Conservation (phyloP, 352 stramenopile species). For the Globisporangium alternatum region DNA sequence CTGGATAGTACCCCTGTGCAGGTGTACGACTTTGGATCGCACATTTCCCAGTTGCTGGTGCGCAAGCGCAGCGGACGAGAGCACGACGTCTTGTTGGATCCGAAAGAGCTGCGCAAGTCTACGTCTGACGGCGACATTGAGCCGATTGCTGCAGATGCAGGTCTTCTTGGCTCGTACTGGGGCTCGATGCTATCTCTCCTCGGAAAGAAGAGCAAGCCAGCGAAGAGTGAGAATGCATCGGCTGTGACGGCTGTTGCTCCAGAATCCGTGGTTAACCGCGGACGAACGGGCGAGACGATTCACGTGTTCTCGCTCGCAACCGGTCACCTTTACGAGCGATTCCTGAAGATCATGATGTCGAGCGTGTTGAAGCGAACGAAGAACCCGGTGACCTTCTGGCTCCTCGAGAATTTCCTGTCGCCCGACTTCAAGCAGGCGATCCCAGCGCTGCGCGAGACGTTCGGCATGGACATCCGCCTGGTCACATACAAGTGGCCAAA, state of each 20-base stretch:
- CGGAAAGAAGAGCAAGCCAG: slow-evolving; percentile 32
- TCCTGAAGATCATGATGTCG: slow-evolving; percentile 99
- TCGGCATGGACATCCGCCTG: slow-evolving; percentile 97
- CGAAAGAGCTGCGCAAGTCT: slow-evolving; percentile 21
- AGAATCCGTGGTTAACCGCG: slow-evolving; percentile 15
- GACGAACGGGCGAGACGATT: slow-evolving; percentile 89
- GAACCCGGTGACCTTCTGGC: slow-evolving; percentile 99
- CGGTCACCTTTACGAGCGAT: slow-evolving; percentile 98
- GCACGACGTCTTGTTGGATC: slow-evolving; percentile 50
- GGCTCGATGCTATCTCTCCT: slow-evolving; percentile 72
- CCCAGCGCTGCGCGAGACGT: slow-evolving; percentile 87
- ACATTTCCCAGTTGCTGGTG: slow-evolving; percentile 88
- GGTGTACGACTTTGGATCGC: slow-evolving; percentile 88
- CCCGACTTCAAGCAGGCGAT: slow-evolving; percentile 96
- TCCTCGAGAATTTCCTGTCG: slow-evolving; percentile 99
- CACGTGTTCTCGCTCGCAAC: slow-evolving; percentile 98
- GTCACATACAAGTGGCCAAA: slow-evolving; percentile 99
- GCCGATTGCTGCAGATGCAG: slow-evolving; percentile 43
- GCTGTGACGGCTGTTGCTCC: not conserved
- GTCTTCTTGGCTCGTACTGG: slow-evolving; percentile 62
- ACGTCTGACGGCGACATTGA: slow-evolving; percentile 26
- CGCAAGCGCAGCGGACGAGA: slow-evolving; percentile 91
- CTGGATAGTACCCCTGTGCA: slow-evolving; percentile 40
- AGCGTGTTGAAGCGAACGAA: slow-evolving; percentile 96
- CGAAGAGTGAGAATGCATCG: slow-evolving; percentile 11